phyloP scores from a whole-genome alignment of 2,329 filamentous ascomycete genomes.

The Nigrospora oryzae region DNA sequence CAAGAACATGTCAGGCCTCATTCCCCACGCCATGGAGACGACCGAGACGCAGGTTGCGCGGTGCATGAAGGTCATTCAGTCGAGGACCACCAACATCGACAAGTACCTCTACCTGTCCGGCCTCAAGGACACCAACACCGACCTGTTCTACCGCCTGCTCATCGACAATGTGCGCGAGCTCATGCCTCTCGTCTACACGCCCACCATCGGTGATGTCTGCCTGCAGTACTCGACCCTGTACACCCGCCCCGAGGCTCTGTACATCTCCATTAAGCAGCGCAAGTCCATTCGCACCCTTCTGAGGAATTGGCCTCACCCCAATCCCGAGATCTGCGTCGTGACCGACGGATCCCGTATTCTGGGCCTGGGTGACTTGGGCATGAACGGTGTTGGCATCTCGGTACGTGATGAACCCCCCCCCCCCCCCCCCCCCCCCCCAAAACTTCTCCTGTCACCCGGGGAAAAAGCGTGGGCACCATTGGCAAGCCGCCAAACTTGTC shows the following conservation, averaged over 20 bases:
- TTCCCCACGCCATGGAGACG: constrained; percentile 56
- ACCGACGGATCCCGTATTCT: constrained; percentile 92
- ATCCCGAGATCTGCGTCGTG: constrained; percentile 92
- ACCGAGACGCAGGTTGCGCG: constrained; percentile 52
- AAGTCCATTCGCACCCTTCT: constrained; percentile 85
- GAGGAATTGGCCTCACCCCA: constrained; percentile 81
- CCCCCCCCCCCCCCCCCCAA: no score
- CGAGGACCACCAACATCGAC: constrained; percentile 63
- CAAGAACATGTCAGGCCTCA: constrained; percentile 58
- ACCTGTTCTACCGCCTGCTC: constrained; percentile 76
- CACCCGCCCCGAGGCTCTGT: constrained; percentile 89
- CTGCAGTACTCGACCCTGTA: constrained; percentile 94
- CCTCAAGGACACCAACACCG: constrained; percentile 66
- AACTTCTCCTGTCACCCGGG: no score
- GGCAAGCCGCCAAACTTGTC: no score
- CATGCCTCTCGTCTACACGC: constrained; percentile 80
- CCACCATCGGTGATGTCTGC: constrained; percentile 92
- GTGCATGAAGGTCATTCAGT: constrained; percentile 67
- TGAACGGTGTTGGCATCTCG: constrained; percentile 97
- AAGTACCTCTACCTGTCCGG: constrained; percentile 77
- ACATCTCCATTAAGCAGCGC: constrained; percentile 91
- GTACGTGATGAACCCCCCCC: constrained; percentile 36
- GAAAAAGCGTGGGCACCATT: no score
- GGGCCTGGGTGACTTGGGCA: constrained; percentile 87
- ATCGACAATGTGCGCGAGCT: constrained; percentile 70